Conservation (phyloP, 2,329 filamentous ascomycete genomes). For the Colletotrichum magnum region DNA sequence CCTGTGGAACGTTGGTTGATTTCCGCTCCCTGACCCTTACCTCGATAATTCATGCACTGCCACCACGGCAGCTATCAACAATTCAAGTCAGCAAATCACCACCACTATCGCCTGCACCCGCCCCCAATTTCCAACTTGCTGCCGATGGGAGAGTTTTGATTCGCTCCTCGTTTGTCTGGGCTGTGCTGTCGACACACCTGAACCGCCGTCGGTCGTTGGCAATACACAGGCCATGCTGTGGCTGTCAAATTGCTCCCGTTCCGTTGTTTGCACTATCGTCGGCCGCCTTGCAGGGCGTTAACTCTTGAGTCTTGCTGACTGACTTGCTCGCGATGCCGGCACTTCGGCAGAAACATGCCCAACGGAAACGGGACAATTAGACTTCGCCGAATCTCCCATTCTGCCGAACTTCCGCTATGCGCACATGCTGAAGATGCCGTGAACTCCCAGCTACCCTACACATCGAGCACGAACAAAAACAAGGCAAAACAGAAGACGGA, state of each 20-base stretch:
- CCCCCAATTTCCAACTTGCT: conserved; percentile 1
- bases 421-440: neutral
- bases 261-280: conserved; percentile 5
- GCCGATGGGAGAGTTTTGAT: neutral
- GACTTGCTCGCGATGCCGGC: conserved; percentile 3
- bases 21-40: conserved; percentile 34
- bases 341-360: conserved; percentile 12
- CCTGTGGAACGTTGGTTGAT: conserved; percentile 16
- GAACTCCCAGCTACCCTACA: neutral
- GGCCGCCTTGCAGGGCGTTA: neutral
- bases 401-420: conserved; percentile 10
- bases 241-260: conserved; percentile 2
- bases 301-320: neutral
- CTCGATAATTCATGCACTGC: conserved; percentile 36
- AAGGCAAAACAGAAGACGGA: neutral
- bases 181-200: conserved; percentile 17
- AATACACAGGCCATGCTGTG: neutral
- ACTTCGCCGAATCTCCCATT: conserved; percentile 14
- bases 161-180: conserved; percentile 14
- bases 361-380: conserved; percentile 14
- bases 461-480: neutral
- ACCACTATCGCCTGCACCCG: neutral
- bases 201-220: neutral
- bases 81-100: conserved; percentile 27
- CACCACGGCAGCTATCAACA: conserved; percentile 24